phyloP scores from a whole-genome alignment of 192 early-diverging fungal genomes.

The Podila clonocystis region DNA sequence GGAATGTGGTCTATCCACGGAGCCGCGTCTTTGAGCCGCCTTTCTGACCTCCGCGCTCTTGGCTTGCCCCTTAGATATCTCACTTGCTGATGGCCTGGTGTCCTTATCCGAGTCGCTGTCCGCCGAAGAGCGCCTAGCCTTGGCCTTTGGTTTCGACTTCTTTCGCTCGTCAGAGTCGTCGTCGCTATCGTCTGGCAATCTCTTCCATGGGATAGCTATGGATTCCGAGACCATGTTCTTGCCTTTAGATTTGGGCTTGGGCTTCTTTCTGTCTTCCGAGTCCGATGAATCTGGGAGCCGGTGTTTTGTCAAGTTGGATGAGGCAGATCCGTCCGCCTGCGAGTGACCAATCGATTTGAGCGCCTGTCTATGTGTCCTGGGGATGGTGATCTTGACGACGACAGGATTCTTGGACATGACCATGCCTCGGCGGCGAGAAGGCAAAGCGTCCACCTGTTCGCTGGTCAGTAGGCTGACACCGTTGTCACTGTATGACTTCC shows the following conservation, averaged over 20 bases:
- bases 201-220: not conserved
- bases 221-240: not conserved
- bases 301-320: not conserved
- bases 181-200: conserved; percentile 7
- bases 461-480: not conserved
- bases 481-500: not conserved
- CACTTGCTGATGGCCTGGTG: not conserved
- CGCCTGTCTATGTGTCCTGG: conserved; percentile 4
- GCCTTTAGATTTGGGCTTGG: conserved; percentile 3
- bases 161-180: conserved; percentile 21
- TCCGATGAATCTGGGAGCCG: conserved; percentile 17
- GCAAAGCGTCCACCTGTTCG: conserved; percentile 24
- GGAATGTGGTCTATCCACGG: not conserved
- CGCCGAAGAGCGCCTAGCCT: conserved; percentile 1
- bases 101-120: conserved; percentile 1
- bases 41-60: not conserved
- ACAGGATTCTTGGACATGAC: conserved; percentile 21
- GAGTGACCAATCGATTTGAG: not conserved
- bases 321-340: not conserved
- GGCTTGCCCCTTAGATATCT: not conserved
- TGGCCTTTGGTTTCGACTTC: not conserved
- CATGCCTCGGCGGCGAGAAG: conserved; percentile 2
- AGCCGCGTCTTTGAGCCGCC: not conserved
- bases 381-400: conserved; percentile 42
- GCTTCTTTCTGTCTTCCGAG: conserved; percentile 21